A percentile compares a stretch with the other conserved stretches of the same genome.
phyloP scores from a whole-genome alignment of 1,284 basidiomycete species.

The Gymnopus androsaceus region DNA sequence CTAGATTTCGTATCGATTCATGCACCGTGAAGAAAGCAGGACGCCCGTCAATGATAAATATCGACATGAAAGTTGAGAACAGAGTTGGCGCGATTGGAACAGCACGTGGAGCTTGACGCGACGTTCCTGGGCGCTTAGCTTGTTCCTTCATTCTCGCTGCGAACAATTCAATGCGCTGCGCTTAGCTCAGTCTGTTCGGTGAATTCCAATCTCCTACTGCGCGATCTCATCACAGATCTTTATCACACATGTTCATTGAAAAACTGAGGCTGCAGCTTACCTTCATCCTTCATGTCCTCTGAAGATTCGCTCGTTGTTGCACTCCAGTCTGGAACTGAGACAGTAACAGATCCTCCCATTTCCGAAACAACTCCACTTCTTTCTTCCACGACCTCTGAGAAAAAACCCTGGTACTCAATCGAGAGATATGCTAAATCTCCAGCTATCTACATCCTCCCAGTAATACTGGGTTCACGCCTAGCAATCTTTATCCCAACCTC shows the following conservation, averaged over 20 bases:
- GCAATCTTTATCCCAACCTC: constrained; percentile 27
- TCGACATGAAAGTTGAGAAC: neutral
- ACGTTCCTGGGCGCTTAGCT: too few relatives aligned
- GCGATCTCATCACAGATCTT: too few relatives aligned
- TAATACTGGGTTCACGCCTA: constrained; percentile 26
- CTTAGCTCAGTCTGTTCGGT: too few relatives aligned
- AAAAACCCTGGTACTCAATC: neutral
- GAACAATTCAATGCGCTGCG: too few relatives aligned
- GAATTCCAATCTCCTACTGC: too few relatives aligned
- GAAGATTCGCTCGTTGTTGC: too few relatives aligned
- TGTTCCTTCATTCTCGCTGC: too few relatives aligned
- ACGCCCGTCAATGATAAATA: neutral
- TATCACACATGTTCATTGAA: too few relatives aligned
- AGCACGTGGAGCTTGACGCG: too few relatives aligned
- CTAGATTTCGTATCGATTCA: neutral
- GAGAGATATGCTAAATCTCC: constrained; percentile 12
- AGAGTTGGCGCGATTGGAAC: neutral
- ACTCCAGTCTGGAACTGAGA: too few relatives aligned
- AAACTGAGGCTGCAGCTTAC: too few relatives aligned
- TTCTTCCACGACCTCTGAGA: too few relatives aligned
- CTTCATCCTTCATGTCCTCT: neutral
- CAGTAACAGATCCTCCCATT: neutral
- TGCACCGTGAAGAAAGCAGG: constrained; percentile 6
- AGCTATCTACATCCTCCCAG: constrained; percentile 28
- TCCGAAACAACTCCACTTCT: constrained; percentile 2